phyloP scores from a whole-genome alignment of 225 moss, liverwort and hornwort genomes.

The Straminergon stramineum region DNA sequence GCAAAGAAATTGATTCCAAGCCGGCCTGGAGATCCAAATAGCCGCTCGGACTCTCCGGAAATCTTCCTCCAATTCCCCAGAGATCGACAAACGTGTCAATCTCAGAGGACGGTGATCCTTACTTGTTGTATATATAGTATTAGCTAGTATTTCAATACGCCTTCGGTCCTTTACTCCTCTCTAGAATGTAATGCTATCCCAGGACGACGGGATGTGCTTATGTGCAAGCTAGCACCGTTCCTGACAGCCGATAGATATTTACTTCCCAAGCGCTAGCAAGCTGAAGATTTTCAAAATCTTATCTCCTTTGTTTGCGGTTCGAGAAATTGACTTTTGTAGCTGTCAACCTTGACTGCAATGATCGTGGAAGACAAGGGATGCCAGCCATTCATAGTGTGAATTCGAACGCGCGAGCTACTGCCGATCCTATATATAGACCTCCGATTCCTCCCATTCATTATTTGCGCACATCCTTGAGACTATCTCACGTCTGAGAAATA shows the following conservation, averaged over 20 bases:
- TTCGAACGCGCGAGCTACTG: too few species aligned
- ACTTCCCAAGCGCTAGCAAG: not conserved
- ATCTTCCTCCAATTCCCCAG: not conserved
- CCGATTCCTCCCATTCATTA: not conserved
- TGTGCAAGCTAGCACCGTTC: not conserved
- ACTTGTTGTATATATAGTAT: not conserved
- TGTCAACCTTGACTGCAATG: not conserved
- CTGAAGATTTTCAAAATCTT: not conserved
- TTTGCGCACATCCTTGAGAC: not conserved
- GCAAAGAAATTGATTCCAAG: not conserved
- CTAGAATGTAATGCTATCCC: not conserved
- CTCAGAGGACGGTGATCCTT: not conserved
- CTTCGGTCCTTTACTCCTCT: not conserved
- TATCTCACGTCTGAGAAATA: conserved; percentile 22
- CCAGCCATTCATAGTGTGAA: not conserved
- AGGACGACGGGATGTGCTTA: not conserved
- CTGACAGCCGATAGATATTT: not conserved
- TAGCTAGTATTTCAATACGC: not conserved
- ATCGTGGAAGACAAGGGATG: not conserved
- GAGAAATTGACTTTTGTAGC: not conserved
- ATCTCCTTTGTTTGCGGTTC: not conserved
- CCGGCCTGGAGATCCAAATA: not conserved
- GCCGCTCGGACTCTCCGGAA: not conserved
- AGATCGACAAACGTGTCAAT: not conserved
- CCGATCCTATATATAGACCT: not conserved